Conservation (phyloP, 805 yeast genomes). For the Dipodascus albidus region DNA sequence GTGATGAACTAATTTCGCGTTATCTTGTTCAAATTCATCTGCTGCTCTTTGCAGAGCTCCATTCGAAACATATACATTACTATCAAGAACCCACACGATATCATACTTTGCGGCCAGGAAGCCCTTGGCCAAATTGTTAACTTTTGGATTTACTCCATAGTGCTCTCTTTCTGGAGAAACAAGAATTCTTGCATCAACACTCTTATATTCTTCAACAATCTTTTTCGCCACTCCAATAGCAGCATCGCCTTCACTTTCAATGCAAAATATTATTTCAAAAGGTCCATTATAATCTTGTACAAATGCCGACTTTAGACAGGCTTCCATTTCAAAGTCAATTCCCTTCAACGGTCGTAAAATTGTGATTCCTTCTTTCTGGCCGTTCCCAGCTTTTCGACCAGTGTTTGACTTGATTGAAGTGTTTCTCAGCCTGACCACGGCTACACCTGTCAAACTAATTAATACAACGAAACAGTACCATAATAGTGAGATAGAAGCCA, state of each 20-base stretch:
- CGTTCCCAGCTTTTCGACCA: neutral
- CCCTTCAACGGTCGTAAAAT: conserved; percentile 79
- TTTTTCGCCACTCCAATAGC: conserved; percentile 45
- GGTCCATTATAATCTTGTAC: conserved; percentile 54
- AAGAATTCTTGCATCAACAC: conserved; percentile 46
- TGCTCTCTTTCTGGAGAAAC: conserved; percentile 30
- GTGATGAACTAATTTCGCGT: conserved; percentile 65
- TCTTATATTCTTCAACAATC: conserved; percentile 43
- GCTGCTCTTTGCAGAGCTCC: conserved; percentile 58
- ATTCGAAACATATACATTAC: conserved; percentile 69
- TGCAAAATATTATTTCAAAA: conserved; percentile 66
- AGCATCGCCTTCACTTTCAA: conserved; percentile 52
- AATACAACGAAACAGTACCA: neutral
- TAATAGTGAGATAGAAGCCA: neutral
- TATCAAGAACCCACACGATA: conserved; percentile 74
- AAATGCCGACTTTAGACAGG: conserved; percentile 58
- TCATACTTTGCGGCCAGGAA: conserved; percentile 57
- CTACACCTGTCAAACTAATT: neutral
- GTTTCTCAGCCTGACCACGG: neutral
- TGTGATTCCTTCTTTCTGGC: conserved; percentile 42
- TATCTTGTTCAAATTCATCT: conserved; percentile 28
- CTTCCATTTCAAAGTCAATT: conserved; percentile 62
- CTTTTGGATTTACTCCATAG: conserved; percentile 82
- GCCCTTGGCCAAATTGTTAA: conserved; percentile 78
- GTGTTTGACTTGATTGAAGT: neutral